Percentiles rank a stretch among this genome's conserved stretches.
Conservation (phyloP, 495 filamentous ascomycete genomes). For the Penicillium cosmopolitanum region DNA sequence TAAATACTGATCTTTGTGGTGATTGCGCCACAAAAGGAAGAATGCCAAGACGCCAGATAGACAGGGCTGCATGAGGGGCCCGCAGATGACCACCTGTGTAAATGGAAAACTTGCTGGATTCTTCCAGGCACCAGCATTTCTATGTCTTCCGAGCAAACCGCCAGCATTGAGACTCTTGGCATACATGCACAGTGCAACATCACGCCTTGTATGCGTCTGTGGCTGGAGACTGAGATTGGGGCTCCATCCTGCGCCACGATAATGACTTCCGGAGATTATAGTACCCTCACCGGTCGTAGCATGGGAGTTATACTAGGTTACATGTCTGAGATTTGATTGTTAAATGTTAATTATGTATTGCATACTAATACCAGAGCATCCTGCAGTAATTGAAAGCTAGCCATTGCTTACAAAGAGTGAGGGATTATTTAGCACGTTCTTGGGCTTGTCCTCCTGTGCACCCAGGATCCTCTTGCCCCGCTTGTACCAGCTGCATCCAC, state of each 20-base stretch:
- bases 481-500: constrained; percentile 13
- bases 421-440: neutral
- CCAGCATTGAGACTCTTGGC: constrained; percentile 20
- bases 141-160: constrained; percentile 5
- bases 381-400: neutral
- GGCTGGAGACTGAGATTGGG: constrained; percentile 16
- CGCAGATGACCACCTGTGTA: neutral
- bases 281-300: no score
- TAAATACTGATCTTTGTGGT: no score
- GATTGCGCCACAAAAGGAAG: neutral
- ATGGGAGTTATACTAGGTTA: no score
- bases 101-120: neutral
- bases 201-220: constrained; percentile 14
- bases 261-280: neutral
- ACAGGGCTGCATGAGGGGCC: constrained; percentile 1
- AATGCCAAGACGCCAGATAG: constrained; percentile 1
- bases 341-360: no score
- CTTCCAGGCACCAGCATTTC: constrained; percentile 29
- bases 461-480: constrained; percentile 5
- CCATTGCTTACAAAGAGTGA: neutral
- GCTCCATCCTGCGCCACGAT: constrained; percentile 25
- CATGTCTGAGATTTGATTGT: no score
- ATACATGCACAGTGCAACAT: constrained; percentile 23
- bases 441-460: constrained; percentile 1
- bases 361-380: no score